Percentiles rank a stretch among this genome's conserved stretches.
Conservation (phyloP, 495 filamentous ascomycete genomes). For the Aspergillus cavernicola region DNA sequence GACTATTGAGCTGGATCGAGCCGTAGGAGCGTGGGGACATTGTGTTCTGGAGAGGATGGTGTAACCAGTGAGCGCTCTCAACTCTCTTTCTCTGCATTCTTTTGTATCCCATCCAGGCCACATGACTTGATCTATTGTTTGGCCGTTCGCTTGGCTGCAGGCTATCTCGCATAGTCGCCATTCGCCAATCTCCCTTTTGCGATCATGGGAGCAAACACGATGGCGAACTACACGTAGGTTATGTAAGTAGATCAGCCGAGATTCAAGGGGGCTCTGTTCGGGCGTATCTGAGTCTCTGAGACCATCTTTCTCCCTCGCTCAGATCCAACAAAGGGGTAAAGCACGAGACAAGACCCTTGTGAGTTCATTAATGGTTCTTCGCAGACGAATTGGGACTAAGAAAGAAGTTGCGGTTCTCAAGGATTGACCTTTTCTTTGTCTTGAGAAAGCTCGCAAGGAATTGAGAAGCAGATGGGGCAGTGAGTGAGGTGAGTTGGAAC, state of each 20-base stretch:
- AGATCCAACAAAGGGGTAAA: not conserved
- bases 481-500: too few species aligned
- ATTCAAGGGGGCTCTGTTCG: not conserved
- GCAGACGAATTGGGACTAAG: too few species aligned
- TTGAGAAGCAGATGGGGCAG: too few species aligned
- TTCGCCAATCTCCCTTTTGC: not conserved
- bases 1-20: slow-evolving; percentile 19
- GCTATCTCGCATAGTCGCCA: slow-evolving; percentile 7
- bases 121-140: slow-evolving; percentile 14
- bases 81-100: slow-evolving; percentile 10
- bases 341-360: too few species aligned
- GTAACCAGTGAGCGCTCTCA: slow-evolving; percentile 5
- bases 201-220: not conserved
- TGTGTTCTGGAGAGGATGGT: slow-evolving; percentile 5
- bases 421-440: too few species aligned
- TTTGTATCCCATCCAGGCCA: slow-evolving; percentile 1
- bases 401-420: too few species aligned
- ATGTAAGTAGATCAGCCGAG: slow-evolving; percentile 2
- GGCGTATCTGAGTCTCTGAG: not conserved
- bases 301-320: not conserved
- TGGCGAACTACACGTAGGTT: not conserved
- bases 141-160: slow-evolving; percentile 12
- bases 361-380: too few species aligned
- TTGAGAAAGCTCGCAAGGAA: too few species aligned
- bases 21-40: not conserved